A percentile compares a stretch with the other conserved stretches of the same genome.
Conservation (phyloP, 1,284 basidiomycete genomes). For the Sanghuangporus baumii region DNA sequence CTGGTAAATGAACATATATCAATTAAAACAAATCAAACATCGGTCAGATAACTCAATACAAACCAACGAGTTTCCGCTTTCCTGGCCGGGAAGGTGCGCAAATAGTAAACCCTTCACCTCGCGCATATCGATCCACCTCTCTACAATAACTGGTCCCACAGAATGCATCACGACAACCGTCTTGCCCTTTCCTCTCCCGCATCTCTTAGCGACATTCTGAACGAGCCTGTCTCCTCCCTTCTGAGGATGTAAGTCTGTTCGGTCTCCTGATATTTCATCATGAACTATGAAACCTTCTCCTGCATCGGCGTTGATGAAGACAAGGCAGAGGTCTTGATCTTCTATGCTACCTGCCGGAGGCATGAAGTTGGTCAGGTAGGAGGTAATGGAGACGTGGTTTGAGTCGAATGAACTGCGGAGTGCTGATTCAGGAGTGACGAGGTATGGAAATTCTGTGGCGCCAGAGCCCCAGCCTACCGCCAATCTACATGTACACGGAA, state of each 20-base stretch:
- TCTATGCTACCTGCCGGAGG: constrained; percentile 6
- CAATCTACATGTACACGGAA: constrained; percentile 1
- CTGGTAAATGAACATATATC: background rate
- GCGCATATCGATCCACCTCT: constrained; percentile 40
- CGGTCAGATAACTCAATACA: background rate
- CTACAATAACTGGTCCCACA: constrained; percentile 39
- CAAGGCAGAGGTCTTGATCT: constrained; percentile 31
- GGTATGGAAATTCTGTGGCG: constrained; percentile 17
- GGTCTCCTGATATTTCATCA: constrained; percentile 40
- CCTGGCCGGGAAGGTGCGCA: constrained; percentile 55
- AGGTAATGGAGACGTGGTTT: constrained; percentile 1
- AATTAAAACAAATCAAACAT: background rate
- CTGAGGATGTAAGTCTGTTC: constrained; percentile 46
- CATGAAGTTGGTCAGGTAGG: constrained; percentile 4
- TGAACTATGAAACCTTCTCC: constrained; percentile 49
- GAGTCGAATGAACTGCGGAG: constrained; percentile 3
- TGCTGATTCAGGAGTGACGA: constrained; percentile 11
- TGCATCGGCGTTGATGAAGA: constrained; percentile 36
- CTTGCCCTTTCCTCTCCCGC: constrained; percentile 29
- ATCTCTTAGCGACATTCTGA: constrained; percentile 22
- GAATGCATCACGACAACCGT: constrained; percentile 50
- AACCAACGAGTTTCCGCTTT: constrained; percentile 49
- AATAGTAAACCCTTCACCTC: constrained; percentile 44
- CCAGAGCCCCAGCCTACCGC: constrained; percentile 18
- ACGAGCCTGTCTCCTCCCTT: constrained; percentile 36